Base-by-base conservation (phyloP, 1,139 yeast species). In the Kluyveromyces marxianus region DNA sequence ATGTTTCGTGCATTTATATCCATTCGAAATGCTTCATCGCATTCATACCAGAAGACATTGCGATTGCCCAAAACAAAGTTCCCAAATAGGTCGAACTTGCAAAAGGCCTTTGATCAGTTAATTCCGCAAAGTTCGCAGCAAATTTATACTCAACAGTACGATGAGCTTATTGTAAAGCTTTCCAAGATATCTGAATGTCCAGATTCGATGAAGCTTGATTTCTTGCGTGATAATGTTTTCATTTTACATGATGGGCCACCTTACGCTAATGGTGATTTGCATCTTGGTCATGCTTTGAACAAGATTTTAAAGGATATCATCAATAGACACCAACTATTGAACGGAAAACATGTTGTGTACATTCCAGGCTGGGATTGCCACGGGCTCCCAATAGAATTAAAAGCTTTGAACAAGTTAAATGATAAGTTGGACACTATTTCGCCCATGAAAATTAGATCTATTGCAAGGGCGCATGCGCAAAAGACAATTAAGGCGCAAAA, bases 321-420 rank as follows among this genome's bases (percentile, higher is more conserved):
- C 46, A 79, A 79, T 53, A 70, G 99, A 44, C 82, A 72, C 56
- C 81, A 87, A 58, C 68, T 90, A 37, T 65, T 83, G 41, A 66
- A 71, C 39, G 84, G 89, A 26, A 75, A 77, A 50, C 71, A 72
- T 40, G 77, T 92, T 4, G 70, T 75, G 46, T 92, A 87, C 59
- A 74, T 75, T 40, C 97, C 97, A 0, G 99, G 99, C 0, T 92
- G 98, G 97, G 99, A 92, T 63, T 92, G 98, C 60, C 99, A 92
- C 68, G 99, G 99, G 0, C 69, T 92, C 32, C 99, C 99, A 1
- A 92, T 92, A 51, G 99, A 92, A 64, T 71, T 87, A 63, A 88
- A 88, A 56, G 95, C 95, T 0, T 66, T 86, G 37, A 63, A 63
- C 46, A 60, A 69, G 45, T 65, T 71, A 49, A 59, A 59, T 37